These are phyloP conservation scores for Mallotus nudiflorus DNA, from an alignment of 345 rosid species.

Conservation along the genomic window DNA sequence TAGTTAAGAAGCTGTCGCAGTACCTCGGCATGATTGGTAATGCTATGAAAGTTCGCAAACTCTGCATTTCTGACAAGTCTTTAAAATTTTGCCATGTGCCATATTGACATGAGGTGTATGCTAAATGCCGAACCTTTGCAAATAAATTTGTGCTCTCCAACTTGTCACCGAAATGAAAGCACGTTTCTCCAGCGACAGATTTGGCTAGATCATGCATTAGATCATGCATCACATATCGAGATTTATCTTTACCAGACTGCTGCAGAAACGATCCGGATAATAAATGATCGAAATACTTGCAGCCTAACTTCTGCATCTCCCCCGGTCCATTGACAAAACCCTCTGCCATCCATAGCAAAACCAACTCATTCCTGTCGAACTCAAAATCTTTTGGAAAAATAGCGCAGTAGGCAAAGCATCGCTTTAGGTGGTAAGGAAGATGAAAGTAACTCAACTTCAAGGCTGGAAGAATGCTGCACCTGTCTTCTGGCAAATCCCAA, in stretches of 20 bases:
- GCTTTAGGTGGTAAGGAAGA: too few relatives aligned
- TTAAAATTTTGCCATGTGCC: slow-evolving; percentile 7
- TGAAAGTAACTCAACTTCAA: too few relatives aligned
- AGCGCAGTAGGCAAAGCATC: too few relatives aligned
- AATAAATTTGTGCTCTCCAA: too few relatives aligned
- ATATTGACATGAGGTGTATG: too few relatives aligned
- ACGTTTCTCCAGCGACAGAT: not conserved
- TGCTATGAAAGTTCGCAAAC: not conserved
- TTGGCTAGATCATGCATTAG: not conserved
- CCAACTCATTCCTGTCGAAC: too few relatives aligned
- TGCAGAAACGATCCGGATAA: not conserved
- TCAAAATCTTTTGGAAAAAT: too few relatives aligned
- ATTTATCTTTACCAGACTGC: not conserved
- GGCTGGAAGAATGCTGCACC: too few relatives aligned
- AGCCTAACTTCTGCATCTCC: not conserved
- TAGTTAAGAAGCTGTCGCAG: not conserved
- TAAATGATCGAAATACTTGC: not conserved
- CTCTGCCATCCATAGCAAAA: too few relatives aligned
- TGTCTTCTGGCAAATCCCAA: too few relatives aligned
- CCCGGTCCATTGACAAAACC: not conserved
- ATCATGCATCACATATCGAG: slow-evolving; percentile 7
- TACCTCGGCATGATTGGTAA: too few relatives aligned
- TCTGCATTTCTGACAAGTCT: not conserved
- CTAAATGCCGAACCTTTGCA: not conserved
- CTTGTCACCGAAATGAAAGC: not conserved